These are phyloP conservation scores for Phaeosphaeria sp. DNA, from an alignment of 2,329 filamentous ascomycete genomes.

Conservation along the genomic window DNA sequence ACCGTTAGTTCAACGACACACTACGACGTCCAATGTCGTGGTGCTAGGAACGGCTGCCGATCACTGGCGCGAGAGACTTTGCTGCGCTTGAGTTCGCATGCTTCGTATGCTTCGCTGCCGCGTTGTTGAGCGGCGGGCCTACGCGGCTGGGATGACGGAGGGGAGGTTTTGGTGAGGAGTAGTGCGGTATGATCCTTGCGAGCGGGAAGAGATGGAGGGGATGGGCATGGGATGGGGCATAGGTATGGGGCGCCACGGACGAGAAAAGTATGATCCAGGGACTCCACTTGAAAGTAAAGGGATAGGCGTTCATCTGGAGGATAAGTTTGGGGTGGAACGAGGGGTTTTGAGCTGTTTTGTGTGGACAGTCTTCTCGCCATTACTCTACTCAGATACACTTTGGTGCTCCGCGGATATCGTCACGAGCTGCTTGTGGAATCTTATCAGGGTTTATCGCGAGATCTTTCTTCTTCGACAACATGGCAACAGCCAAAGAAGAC, in stretches of 20 bases:
- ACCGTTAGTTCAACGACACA: not conserved
- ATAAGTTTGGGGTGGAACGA: conserved; percentile 18
- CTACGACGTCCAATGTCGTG: not conserved
- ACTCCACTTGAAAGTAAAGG: conserved; percentile 21
- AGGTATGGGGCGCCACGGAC: too few species aligned
- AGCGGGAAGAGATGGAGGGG: conserved; percentile 13
- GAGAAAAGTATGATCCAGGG: conserved; percentile 14
- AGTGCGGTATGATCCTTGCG: conserved; percentile 10
- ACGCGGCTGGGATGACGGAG: not conserved
- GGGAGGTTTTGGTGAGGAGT: too few species aligned
- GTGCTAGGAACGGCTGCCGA: not conserved
- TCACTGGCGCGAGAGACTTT: not conserved
- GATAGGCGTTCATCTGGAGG: conserved; percentile 7
- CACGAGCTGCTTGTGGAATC: not conserved
- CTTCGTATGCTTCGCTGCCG: conserved; percentile 12
- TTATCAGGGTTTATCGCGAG: too few species aligned
- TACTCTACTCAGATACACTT: too few species aligned
- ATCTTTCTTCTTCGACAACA: not conserved
- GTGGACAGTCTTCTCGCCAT: not conserved
- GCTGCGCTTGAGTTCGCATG: not conserved
- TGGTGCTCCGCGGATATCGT: not conserved
- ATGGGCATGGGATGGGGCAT: too few species aligned
- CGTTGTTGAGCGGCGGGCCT: conserved; percentile 1
- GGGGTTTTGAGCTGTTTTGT: not conserved
- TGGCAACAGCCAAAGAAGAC: conserved; percentile 20